Evolutionary conservation across 208 protist species (phyloP).

Genomic region (Crithidia brevicula): DNA sequence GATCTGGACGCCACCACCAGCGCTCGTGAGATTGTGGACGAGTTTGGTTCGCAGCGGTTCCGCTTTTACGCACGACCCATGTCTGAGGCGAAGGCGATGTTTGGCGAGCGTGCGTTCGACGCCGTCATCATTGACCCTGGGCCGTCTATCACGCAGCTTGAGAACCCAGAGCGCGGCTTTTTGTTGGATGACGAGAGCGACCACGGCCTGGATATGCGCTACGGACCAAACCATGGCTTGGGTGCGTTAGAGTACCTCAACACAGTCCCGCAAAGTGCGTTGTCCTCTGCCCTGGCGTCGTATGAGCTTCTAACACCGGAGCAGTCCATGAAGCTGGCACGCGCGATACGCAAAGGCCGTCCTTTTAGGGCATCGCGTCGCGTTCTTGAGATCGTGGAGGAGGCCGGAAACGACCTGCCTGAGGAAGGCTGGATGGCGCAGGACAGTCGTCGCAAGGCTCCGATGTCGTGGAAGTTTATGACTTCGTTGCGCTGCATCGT

Average conservation of each 20-base stretch:
- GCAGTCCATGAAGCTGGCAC: conserved; percentile 85
- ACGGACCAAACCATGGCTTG: conserved; percentile 48
- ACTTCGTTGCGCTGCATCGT: conserved; percentile 82
- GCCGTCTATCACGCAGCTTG: conserved; percentile 77
- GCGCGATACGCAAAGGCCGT: conserved; percentile 59
- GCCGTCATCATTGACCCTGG: conserved; percentile 89
- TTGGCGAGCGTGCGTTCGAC: conserved; percentile 86
- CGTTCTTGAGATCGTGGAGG: conserved; percentile 61
- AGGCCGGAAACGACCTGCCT: conserved; percentile 62
- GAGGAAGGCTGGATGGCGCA: conserved; percentile 80
- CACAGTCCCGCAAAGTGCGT: conserved; percentile 68
- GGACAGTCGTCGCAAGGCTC: conserved; percentile 60
- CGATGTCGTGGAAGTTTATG: conserved; percentile 88
- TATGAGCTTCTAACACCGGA: conserved; percentile 73
- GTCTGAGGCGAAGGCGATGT: conserved; percentile 83
- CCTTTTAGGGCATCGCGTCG: conserved; percentile 57
- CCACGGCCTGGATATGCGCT: conserved; percentile 86
- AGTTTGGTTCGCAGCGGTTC: conserved; percentile 78
- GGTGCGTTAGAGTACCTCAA: conserved; percentile 83
- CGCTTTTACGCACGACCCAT: conserved; percentile 75
- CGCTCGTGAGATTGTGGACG: conserved; percentile 53
- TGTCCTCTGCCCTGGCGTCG: conserved; percentile 48
- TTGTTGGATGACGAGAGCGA: conserved; percentile 66
- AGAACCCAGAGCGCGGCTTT: conserved; percentile 81
- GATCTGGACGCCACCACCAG: conserved; percentile 49